Evolutionary conservation across 768 basidiomycete genomes (phyloP).

Genomic region (Rhodotorula diobovata): DNA sequence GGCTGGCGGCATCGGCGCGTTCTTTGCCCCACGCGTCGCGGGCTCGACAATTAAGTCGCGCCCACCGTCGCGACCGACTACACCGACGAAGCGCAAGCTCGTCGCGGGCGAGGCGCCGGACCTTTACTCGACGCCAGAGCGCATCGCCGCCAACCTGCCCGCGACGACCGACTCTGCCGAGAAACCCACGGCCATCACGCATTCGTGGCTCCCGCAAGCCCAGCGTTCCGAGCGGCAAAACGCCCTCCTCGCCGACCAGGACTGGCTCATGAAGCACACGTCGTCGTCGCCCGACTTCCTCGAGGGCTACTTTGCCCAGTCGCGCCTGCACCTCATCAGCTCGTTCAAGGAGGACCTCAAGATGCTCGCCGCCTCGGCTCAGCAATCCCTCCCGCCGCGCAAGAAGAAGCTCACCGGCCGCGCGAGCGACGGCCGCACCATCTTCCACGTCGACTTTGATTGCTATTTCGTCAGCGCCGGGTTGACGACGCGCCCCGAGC

Average conservation of each 20-base stretch:
- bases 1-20: neutral
- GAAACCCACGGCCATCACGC: slow-evolving; percentile 7
- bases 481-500: slow-evolving; percentile 63
- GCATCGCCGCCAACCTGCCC: slow-evolving; percentile 4
- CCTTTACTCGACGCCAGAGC: neutral
- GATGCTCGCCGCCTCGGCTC: slow-evolving; percentile 70
- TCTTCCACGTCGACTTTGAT: slow-evolving; percentile 64
- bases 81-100: neutral
- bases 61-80: neutral
- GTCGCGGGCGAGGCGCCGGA: neutral
- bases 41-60: no score
- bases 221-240: slow-evolving; percentile 53
- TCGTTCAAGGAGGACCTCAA: slow-evolving; percentile 89
- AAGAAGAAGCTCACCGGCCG: slow-evolving; percentile 35
- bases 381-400: slow-evolving; percentile 56
- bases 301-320: slow-evolving; percentile 71
- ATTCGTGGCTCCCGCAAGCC: slow-evolving; percentile 56
- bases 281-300: slow-evolving; percentile 75
- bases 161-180: slow-evolving; percentile 26
- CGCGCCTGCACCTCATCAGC: slow-evolving; percentile 84
- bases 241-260: slow-evolving; percentile 72
- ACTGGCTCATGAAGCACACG: slow-evolving; percentile 84
- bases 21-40: slow-evolving; percentile 9
- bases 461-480: slow-evolving; percentile 96
- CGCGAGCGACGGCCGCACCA: slow-evolving; percentile 49